Percentiles rank a stretch among this genome's conserved stretches.
phyloP scores from a whole-genome alignment of 1,139 yeast genomes.

The Yamadazyma buinensis region DNA sequence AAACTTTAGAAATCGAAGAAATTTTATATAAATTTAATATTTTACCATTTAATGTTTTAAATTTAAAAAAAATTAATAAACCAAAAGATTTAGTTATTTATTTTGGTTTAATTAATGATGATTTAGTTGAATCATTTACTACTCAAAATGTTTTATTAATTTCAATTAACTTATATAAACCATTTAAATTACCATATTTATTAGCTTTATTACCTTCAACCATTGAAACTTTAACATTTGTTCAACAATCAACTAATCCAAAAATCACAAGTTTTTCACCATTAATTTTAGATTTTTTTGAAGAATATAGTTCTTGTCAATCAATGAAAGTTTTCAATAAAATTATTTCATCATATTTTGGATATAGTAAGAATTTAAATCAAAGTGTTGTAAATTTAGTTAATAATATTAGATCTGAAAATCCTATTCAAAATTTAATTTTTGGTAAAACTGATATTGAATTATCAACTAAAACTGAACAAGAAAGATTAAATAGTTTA shows the following conservation, averaged over 20 bases:
- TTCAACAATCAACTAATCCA: constrained; percentile 55
- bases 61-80: constrained; percentile 10
- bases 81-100: constrained; percentile 48
- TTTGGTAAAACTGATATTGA: constrained; percentile 47
- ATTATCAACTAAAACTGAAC: constrained; percentile 27
- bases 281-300: constrained; percentile 71
- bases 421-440: constrained; percentile 61
- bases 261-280: constrained; percentile 48
- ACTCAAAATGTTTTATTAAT: constrained; percentile 47
- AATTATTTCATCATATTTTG: constrained; percentile 59
- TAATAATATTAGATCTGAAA: constrained; percentile 46
- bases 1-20: constrained; percentile 21
- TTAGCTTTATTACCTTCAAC: constrained; percentile 52
- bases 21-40: constrained; percentile 24
- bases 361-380: constrained; percentile 43
- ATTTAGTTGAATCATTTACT: constrained; percentile 38
- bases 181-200: constrained; percentile 56
- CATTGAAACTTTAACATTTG: constrained; percentile 56
- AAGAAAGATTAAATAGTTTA: constrained; percentile 21
- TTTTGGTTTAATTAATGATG: constrained; percentile 53
- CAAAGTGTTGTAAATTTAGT: constrained; percentile 44
- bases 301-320: constrained; percentile 49
- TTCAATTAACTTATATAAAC: constrained; percentile 64
- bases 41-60: constrained; percentile 18
- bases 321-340: constrained; percentile 45